Base-by-base conservation (phyloP, 345 rosid species). In the Camelina neglecta region DNA sequence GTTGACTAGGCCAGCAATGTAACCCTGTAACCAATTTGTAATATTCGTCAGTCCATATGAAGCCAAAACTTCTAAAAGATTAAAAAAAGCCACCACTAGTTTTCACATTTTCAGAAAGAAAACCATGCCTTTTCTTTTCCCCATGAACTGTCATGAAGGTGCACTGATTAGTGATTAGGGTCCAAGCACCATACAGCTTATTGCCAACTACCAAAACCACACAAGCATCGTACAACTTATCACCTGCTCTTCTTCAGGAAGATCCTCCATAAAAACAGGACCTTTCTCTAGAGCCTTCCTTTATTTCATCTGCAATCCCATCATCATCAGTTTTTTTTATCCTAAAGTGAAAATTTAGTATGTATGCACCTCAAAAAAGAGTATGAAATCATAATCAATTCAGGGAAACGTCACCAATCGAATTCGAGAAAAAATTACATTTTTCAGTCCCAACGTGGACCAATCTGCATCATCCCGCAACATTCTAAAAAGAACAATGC, bases 251-350 rank as follows among this genome's bases (percentile, higher is more conserved):
- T 92, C 97, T 75, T 90, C 91, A 5, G 93, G 96, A 82, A 90
- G 97, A 86, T 92, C 97, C 82, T 92, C 97, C 67, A 86, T 72
- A 74, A 92, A 92, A 74, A 92, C 86, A 82, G 88, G 93, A 51
- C 89, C 89, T 78, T 90, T 90, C 76, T 92, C 96, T 42, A 93
- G 96, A 57, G 92, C 92, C 80, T 90, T 90, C 69, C 88, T 86
- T 86, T 78, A 90, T 81, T 88, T 90, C 96, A 77, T 87, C 96
- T 24, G 92, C 91, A 67, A 94, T 75, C 96, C 97, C 93, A 92
- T 88, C 94, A 92, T 86, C 97, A 92, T 92, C 86, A 90, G 73
- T 70, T 82, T 88, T 82, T 82, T 86, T 90, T 94, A 68, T 96
- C 96, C 97, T 90, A 65, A 45, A 72, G 56, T 44, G 67, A 69